phyloP scores from a whole-genome alignment of 345 rosid genomes.

The Eucalyptus marginata region DNA sequence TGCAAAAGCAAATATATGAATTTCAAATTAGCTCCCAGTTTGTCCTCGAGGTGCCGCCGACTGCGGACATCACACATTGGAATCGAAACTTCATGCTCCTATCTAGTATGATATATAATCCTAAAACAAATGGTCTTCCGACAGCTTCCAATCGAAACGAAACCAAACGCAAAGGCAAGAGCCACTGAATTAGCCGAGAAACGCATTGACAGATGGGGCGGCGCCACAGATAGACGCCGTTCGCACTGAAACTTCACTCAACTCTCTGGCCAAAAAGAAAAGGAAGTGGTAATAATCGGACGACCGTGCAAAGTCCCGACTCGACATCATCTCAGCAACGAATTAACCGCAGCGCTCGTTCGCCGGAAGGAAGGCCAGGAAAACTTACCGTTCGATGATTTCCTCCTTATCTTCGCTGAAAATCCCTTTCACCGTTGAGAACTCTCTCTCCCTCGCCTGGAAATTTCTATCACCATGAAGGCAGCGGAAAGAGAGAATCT shows the following conservation, averaged over 20 bases:
- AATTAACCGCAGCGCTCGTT: neutral
- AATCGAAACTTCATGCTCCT: neutral
- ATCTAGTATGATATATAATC: neutral
- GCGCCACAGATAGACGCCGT: neutral
- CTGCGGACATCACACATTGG: neutral
- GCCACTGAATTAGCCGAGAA: neutral
- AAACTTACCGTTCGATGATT: neutral
- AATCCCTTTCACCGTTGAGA: neutral
- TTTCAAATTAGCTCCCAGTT: neutral
- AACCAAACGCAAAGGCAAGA: neutral
- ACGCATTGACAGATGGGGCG: neutral
- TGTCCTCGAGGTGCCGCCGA: neutral
- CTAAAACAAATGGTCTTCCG: neutral
- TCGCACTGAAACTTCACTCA: neutral
- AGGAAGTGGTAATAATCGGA: neutral
- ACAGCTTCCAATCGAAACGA: neutral
- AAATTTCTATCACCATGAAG: neutral
- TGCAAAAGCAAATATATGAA: neutral
- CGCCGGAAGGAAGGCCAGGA: neutral
- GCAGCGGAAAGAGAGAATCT: neutral
- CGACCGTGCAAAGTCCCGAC: neutral
- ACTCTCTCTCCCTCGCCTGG: neutral
- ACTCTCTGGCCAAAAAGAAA: neutral
- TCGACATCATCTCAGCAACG: neutral
- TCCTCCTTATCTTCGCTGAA: neutral